Evolutionary conservation across 78 protist species (phyloP).

Genomic region (Dictyostelium citrinum): DNA sequence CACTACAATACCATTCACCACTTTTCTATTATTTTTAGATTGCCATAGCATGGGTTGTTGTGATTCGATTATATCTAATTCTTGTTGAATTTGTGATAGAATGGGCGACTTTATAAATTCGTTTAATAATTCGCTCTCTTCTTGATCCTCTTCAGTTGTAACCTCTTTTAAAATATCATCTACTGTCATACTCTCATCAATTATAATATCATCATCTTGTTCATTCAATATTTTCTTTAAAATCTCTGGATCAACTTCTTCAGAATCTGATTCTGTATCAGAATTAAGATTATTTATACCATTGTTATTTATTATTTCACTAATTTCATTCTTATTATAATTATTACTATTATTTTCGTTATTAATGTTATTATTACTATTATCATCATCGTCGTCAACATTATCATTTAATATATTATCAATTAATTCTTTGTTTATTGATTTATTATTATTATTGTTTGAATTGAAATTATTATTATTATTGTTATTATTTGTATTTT

Average conservation of each 20-base stretch:
- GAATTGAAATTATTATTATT: neutral
- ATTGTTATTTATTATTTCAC: neutral
- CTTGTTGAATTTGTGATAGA: neutral
- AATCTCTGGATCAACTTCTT: slow-evolving; percentile 38
- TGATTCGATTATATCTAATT: neutral
- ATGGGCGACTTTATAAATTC: neutral
- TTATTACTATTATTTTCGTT: neutral
- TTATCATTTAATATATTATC: neutral
- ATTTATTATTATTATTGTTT: neutral
- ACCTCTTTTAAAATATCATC: slow-evolving; percentile 30
- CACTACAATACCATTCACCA: slow-evolving; percentile 56
- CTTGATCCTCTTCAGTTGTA: neutral
- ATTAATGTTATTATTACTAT: neutral
- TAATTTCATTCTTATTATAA: neutral
- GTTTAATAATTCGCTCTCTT: neutral
- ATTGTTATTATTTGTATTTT: neutral
- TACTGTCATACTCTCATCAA: slow-evolving; percentile 5
- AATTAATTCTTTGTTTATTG: neutral
- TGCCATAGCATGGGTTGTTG: slow-evolving; percentile 60
- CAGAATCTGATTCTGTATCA: neutral
- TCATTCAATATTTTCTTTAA: slow-evolving; percentile 63
- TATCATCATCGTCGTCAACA: neutral
- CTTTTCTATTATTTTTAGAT: slow-evolving; percentile 10
- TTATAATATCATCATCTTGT: slow-evolving; percentile 34
- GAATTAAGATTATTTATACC: neutral